Evolutionary conservation across 495 filamentous ascomycete species (phyloP), one percentile per base, ranked within the genome.

Genomic region (Tuber melanosporum): DNA sequence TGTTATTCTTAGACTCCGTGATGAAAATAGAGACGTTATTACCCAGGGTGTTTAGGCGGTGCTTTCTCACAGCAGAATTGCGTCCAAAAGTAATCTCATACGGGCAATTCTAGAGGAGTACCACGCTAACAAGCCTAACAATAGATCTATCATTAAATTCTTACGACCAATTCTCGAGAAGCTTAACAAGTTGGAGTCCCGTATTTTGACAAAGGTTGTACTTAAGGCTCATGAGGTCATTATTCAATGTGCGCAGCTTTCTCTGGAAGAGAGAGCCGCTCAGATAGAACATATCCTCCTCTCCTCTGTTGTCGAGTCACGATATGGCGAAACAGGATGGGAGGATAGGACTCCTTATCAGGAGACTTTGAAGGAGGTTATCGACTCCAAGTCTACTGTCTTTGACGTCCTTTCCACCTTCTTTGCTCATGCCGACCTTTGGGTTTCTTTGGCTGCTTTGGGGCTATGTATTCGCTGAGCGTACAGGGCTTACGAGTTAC

Each of bases 281-380:
- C 96, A 99, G 86, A 98, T 99, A 96, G 96, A 98, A 86, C 95
- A 98, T 85, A 99, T 99, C 81, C 89, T 99, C 46, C 93, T 94
- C 52, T 97, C 95, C 49, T 94, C 96, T 3, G 95, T 99, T n/a
- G 90, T 98, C 9, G 94, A 98, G 85, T 97, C 94, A 52, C 90
- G 92, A 80, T 99, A 99, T 83, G 95, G 95, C 47, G 96, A 99
- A 87, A 96, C 93, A 62, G 94, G 95, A 70, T 98, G 93, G 94
- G 94, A 97, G 73, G 96, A 99, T 85, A 90, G 96, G 78, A 93
- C 97, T 83, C 95, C 95, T n/a, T 91, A 91, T 83, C 85, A 94
- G 72, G 90, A 93, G 62, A 87, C 94, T 81, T 90, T 99, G 84
- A 95, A 97, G 86, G 95, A 99, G 84, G 95, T 99, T 70, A 93